A percentile compares a stretch with the other conserved stretches of the same genome.
These are phyloP conservation scores for Galium porrigens DNA, from an alignment of 305 asterid species.

Conservation along the genomic window DNA sequence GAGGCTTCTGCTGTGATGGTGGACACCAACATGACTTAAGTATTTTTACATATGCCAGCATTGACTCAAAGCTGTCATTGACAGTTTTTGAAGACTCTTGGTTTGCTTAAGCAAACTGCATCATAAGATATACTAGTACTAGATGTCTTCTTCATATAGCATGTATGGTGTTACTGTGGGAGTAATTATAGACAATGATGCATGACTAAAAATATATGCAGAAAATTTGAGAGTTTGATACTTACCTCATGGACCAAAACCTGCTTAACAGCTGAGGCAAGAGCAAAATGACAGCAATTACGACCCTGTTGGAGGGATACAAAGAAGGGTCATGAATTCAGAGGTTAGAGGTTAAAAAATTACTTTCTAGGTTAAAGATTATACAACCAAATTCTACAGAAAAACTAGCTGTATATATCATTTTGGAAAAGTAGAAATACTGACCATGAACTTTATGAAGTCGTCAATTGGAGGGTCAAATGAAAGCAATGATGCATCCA, in stretches of 20 bases:
- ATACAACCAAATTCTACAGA: conserved; percentile 3
- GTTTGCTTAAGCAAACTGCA: conserved; percentile 1
- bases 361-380: conserved; percentile 4
- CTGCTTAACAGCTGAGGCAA: conserved; percentile 63
- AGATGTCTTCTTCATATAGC: not conserved
- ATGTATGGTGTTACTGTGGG: not conserved
- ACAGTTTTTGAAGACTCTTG: not conserved
- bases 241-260: conserved; percentile 84
- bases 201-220: not conserved
- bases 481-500: conserved; percentile 43
- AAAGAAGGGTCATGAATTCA: conserved; percentile 13
- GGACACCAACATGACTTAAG: not conserved
- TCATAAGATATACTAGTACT: not conserved
- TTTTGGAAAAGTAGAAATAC: conserved; percentile 17
- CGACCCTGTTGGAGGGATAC: conserved; percentile 44
- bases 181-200: not conserved
- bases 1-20: not conserved
- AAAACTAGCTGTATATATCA: conserved; percentile 3
- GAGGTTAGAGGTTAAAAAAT: conserved; percentile 8
- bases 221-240: not conserved
- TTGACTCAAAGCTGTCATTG: not conserved
- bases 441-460: conserved; percentile 59
- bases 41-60: not conserved
- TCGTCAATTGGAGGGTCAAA: conserved; percentile 69
- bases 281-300: conserved; percentile 44